Percentiles rank a stretch among this genome's conserved stretches.
Evolutionary conservation across 2,329 filamentous ascomycete species (phyloP).

Genomic region (Colletotrichum sp.): DNA sequence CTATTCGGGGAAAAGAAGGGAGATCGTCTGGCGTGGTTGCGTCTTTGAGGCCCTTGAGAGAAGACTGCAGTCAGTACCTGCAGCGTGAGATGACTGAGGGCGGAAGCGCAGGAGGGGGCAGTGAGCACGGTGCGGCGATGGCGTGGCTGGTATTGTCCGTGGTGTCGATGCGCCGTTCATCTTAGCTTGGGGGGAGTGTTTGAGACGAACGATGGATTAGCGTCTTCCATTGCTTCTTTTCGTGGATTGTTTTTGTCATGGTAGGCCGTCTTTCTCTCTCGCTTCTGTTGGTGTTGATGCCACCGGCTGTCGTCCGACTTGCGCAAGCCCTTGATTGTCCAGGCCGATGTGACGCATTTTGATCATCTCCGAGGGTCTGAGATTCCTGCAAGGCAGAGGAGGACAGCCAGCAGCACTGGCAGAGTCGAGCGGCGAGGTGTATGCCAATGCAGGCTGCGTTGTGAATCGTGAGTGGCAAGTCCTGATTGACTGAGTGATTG

Average conservation of each 20-base stretch:
- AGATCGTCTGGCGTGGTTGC: not conserved
- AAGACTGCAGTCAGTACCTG: not conserved
- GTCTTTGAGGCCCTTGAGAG: not conserved
- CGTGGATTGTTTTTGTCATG: not conserved
- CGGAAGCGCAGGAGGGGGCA: not conserved
- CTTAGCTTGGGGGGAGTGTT: not conserved
- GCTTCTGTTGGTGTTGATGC: not conserved
- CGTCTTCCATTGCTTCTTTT: slow-evolving; percentile 17
- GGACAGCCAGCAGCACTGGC: not conserved
- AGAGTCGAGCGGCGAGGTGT: not conserved
- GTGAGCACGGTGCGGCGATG: slow-evolving; percentile 5
- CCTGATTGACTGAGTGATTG: not conserved
- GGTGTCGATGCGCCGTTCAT: not conserved
- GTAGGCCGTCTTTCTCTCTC: not conserved
- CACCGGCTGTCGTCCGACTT: not conserved
- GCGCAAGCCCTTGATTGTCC: not conserved
- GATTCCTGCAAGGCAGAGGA: not conserved
- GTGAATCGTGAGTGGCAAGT: not conserved
- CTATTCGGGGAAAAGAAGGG: not conserved
- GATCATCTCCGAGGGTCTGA: not conserved
- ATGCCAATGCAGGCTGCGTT: not conserved
- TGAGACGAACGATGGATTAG: slow-evolving; percentile 7
- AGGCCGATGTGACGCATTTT: not conserved
- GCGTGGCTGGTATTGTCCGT: slow-evolving; percentile 6
- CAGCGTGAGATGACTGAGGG: not conserved